A percentile compares a stretch with the other conserved stretches of the same genome.
phyloP scores from a whole-genome alignment of 148 eudicot species.

The Rhododendron mucronatum region DNA sequence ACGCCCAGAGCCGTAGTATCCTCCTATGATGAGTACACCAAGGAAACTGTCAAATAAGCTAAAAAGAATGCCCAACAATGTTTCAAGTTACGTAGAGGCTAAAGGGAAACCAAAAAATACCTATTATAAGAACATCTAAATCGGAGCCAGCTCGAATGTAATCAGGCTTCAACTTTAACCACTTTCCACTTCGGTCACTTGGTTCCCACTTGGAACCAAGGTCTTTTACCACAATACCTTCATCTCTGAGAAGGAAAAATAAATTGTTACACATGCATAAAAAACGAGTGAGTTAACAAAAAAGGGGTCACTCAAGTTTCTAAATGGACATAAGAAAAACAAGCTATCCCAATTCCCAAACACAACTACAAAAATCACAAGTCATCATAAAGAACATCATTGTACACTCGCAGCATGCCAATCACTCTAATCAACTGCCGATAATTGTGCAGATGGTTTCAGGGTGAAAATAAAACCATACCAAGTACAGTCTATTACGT shows the following conservation, averaged over 20 bases:
- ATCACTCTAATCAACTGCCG: not conserved
- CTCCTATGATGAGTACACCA: conserved; percentile 40
- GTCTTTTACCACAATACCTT: conserved; percentile 86
- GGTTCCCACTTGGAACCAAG: conserved; percentile 96
- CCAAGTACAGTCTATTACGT: not conserved
- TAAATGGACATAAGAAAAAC: not conserved
- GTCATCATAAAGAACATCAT: not conserved
- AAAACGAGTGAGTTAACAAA: not conserved
- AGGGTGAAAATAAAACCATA: not conserved
- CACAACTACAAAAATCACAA: not conserved
- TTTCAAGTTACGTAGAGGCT: not conserved
- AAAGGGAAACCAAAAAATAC: conserved; percentile 15
- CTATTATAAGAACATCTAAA: conserved; percentile 85
- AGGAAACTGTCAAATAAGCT: conserved; percentile 3
- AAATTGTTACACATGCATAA: conserved; percentile 5
- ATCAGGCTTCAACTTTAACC: conserved; percentile 93
- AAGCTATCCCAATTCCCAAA: not conserved
- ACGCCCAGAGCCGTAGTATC: conserved; percentile 97
- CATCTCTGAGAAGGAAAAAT: conserved; percentile 43
- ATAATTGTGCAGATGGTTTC: not conserved
- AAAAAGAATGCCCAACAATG: not conserved
- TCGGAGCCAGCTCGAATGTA: conserved; percentile 81
- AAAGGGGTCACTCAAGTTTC: not conserved
- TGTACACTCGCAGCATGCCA: not conserved
- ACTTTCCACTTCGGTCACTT: conserved; percentile 81